phyloP scores from a whole-genome alignment of 352 stramenopile species.

The Phytophthora tubulina region DNA sequence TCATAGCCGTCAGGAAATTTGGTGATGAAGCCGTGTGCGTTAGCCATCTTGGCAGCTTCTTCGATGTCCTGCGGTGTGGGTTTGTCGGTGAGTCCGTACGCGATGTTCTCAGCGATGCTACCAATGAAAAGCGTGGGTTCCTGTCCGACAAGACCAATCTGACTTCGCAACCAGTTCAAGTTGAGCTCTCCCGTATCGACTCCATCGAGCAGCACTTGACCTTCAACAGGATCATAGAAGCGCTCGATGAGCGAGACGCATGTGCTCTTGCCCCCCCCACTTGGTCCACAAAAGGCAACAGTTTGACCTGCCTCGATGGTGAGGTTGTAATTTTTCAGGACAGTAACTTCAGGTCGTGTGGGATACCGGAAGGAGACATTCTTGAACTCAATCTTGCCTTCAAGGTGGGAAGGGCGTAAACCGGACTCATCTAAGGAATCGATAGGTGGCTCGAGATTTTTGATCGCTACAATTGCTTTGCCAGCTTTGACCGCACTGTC shows the following conservation, averaged over 20 bases:
- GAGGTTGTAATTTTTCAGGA: constrained; percentile 89
- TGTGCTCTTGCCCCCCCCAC: constrained; percentile 59
- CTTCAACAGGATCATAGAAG: constrained; percentile 69
- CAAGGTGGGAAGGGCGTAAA: constrained; percentile 1
- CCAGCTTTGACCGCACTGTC: constrained; percentile 78
- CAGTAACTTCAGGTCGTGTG: constrained; percentile 28
- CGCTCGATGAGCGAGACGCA: constrained; percentile 56
- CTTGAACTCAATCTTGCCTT: constrained; percentile 26
- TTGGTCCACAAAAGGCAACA: constrained; percentile 66
- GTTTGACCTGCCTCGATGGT: constrained; percentile 72
- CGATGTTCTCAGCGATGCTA: constrained; percentile 70
- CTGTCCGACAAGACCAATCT: constrained; percentile 71
- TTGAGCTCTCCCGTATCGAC: constrained; percentile 77
- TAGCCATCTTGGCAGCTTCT: constrained; percentile 89
- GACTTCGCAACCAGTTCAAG: constrained; percentile 53
- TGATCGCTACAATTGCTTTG: constrained; percentile 41
- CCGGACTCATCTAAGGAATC: constrained; percentile 48
- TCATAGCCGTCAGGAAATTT: constrained; percentile 92
- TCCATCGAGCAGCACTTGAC: constrained; percentile 78
- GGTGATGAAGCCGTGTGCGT: constrained; percentile 93
- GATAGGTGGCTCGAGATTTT: constrained; percentile 44
- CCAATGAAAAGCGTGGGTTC: constrained; percentile 71
- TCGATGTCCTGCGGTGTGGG: constrained; percentile 74
- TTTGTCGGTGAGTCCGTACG: constrained; percentile 47
- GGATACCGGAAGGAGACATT: background rate